These are phyloP conservation scores for Candida loeiensis DNA, from an alignment of 805 yeast species.

Conservation along the genomic window DNA sequence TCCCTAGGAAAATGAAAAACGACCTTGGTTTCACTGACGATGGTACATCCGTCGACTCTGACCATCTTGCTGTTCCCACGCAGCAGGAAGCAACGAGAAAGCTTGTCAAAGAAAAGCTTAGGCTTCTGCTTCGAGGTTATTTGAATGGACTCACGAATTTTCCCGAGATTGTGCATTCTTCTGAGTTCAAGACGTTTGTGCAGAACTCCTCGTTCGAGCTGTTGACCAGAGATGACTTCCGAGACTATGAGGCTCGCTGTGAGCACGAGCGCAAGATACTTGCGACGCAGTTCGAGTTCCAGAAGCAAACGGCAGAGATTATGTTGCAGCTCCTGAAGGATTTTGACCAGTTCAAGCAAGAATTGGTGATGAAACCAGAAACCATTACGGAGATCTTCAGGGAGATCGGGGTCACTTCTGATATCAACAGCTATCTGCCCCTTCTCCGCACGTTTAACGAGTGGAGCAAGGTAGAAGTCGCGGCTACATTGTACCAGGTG, in stretches of 20 bases:
- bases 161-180: conserved; percentile 53
- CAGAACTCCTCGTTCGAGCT: conserved; percentile 29
- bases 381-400: conserved; percentile 61
- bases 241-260: conserved; percentile 57
- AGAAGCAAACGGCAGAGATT: conserved; percentile 58
- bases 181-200: conserved; percentile 53
- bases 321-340: conserved; percentile 52
- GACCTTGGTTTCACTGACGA: conserved; percentile 28
- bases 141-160: conserved; percentile 50
- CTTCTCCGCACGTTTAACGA: conserved; percentile 67
- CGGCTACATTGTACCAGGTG: conserved; percentile 78
- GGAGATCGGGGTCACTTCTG: conserved; percentile 57
- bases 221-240: conserved; percentile 40
- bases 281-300: conserved; percentile 66
- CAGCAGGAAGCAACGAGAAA: conserved; percentile 4
- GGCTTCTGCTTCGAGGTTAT: conserved; percentile 77
- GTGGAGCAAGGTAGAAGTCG: conserved; percentile 78
- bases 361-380: conserved; percentile 45
- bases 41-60: neutral
- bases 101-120: conserved; percentile 68
- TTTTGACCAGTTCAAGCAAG: conserved; percentile 56
- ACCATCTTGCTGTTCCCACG: conserved; percentile 12
- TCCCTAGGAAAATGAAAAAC: conserved; percentile 53
- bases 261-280: conserved; percentile 58
- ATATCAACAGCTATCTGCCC: conserved; percentile 59